phyloP scores from a whole-genome alignment of 83 land plant genomes.

The Thuja plicata region DNA sequence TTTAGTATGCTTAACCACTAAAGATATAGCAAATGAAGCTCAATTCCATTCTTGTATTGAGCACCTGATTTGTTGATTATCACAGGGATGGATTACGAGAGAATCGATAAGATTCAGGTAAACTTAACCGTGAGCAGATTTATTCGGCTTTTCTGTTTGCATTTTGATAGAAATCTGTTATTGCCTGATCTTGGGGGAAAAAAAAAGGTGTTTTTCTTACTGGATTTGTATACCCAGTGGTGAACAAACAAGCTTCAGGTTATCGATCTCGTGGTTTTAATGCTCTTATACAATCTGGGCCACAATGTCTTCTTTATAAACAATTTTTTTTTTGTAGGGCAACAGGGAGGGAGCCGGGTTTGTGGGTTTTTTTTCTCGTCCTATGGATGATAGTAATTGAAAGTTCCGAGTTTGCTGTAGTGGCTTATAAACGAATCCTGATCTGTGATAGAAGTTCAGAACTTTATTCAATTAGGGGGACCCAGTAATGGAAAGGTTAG shows the following conservation, averaged over 20 bases:
- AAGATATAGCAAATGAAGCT: not conserved
- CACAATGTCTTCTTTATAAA: not conserved
- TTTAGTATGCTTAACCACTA: too few relatives aligned
- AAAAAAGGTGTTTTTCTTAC: not conserved
- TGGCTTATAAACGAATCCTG: not conserved
- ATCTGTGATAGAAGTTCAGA: not conserved
- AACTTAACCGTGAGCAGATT: not conserved
- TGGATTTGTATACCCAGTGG: not conserved
- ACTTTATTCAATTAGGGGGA: not conserved
- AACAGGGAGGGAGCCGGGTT: not conserved
- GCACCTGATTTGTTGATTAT: not conserved
- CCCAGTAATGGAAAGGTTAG: not conserved
- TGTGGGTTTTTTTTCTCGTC: not conserved
- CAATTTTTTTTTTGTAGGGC: not conserved
- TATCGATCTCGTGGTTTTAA: not conserved
- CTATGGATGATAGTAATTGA: not conserved
- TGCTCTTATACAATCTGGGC: not conserved
- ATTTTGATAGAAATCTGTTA: not conserved
- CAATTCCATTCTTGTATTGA: not conserved
- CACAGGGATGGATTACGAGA: slow-evolving; percentile 31
- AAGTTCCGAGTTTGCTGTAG: not conserved
- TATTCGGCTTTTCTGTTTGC: not conserved
- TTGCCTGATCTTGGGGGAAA: not conserved
- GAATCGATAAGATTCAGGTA: slow-evolving; percentile 32
- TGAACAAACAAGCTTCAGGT: not conserved